Evolutionary conservation across 169 alveolate genomes (phyloP), one percentile per base, ranked within the genome.

Genomic region (Plasmodium falciparum): DNA sequence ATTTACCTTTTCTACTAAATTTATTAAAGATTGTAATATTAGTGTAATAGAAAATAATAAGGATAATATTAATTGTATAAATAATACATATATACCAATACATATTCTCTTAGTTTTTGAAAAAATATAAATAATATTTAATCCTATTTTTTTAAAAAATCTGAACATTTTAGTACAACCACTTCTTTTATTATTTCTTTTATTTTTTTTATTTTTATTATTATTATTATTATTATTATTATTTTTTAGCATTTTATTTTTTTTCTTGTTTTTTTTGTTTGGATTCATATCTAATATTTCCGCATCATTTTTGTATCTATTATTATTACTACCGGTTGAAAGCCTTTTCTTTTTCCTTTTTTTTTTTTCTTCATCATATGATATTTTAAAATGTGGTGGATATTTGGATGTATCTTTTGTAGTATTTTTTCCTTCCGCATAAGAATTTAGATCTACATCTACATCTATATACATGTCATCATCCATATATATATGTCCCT

Each of bases 11-110:
- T 80, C 90, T 0, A 80, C 58, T 8, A 80, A 13, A 13, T 66
- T 62, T 6, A 80, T 80, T 33, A 80, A 47, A 4, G 90, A 80
- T 15, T 80, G 90, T 33, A 80, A 62, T 22, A 80, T 80, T 33
- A 80, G 9, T 2, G 80, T 69, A 39, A 80, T 58, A 0, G 90
- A 80, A 61, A 66, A 80, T 17, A 80, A 39, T 3, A 80, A 11
- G 6, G 90, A 66, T 2, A 80, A 33, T 2, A 80, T 45, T 20
- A 80, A 26, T 49, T 80, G 49, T 7, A 80, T 45, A 20, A 39
- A 22, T 29, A 80, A 49, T 6, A 80, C 90, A 73, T 80, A 80
- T 20, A 69, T 20, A 12, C 90, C 90, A 61, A 80, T 69, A 26
- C 62, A 80, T 8, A 80, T 15, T 47, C 80, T 22, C 47, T 43